A percentile compares a stretch with the other conserved stretches of the same genome.
phyloP scores from a whole-genome alignment of 2,329 filamentous ascomycete species.

The Verticillium nonalfalfae region DNA sequence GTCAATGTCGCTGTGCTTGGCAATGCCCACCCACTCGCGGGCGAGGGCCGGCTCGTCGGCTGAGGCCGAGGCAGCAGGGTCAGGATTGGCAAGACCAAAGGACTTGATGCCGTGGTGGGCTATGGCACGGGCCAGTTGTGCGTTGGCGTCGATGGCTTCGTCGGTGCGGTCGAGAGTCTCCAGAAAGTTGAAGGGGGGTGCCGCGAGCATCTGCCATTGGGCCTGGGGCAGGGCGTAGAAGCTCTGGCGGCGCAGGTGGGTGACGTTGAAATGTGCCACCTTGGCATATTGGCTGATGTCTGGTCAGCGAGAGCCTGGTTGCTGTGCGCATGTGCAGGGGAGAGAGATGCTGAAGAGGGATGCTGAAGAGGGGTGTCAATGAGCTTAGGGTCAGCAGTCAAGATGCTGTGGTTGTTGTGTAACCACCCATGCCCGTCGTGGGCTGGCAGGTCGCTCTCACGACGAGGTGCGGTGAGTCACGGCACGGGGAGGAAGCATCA shows the following conservation, averaged over 20 bases:
- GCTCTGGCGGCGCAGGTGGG: slow-evolving; percentile 81
- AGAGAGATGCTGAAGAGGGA: slow-evolving; percentile 3
- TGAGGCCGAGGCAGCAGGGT: slow-evolving; percentile 2
- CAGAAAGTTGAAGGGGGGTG: slow-evolving; percentile 75
- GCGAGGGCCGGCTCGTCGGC: slow-evolving; percentile 39
- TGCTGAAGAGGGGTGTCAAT: slow-evolving; percentile 6
- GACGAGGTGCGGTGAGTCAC: neutral
- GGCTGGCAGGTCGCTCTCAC: neutral
- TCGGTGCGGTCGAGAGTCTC: slow-evolving; percentile 75
- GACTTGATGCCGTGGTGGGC: slow-evolving; percentile 61
- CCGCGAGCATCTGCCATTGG: slow-evolving; percentile 79
- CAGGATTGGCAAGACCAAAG: slow-evolving; percentile 47
- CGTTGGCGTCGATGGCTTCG: slow-evolving; percentile 82
- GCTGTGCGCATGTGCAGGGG: no score
- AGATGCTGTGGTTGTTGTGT: neutral
- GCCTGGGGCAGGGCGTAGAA: slow-evolving; percentile 84
- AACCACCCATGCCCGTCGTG: neutral
- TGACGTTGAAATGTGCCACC: slow-evolving; percentile 81
- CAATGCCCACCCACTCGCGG: slow-evolving; percentile 61
- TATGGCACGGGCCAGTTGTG: slow-evolving; percentile 74
- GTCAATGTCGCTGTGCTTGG: slow-evolving; percentile 71
- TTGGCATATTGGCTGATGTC: slow-evolving; percentile 87
- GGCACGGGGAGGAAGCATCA: slow-evolving; percentile 1
- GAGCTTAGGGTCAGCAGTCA: neutral
- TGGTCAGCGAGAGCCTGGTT: slow-evolving; percentile 45